Evolutionary conservation across 1,284 basidiomycete species (phyloP), one percentile per base, ranked within the genome.

Genomic region (Malassezia sp.): DNA sequence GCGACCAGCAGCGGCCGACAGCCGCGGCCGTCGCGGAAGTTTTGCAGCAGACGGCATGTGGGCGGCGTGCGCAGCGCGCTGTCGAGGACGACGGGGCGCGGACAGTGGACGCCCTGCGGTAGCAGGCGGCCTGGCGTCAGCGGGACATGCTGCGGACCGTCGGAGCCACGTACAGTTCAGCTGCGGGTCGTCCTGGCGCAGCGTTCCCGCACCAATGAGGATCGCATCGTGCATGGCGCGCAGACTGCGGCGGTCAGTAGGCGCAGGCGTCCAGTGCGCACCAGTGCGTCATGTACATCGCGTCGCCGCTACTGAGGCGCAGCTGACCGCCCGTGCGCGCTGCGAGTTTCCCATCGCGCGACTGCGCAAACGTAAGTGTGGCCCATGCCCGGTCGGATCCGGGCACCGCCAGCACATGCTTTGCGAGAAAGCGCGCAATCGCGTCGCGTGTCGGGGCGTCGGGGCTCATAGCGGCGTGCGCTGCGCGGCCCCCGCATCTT

Each of bases 241-340:
- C 11, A 72, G 43, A 8, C 70, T 70, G 44, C n/a, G n/a, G n/a
- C n/a, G 10, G 14, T 24, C 2, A 41, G 18, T 20, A 2, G 59
- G 22, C n/a, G 12, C 17, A 49, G 9, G 22, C 1, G 9, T n/a
- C n/a, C n/a, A n/a, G n/a, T n/a, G 40, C 74, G 36, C 30, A 88
- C 89, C 83, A 84, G 70, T 96, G 90, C 9, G 90, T 95, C 84
- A 96, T 87, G 31, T 79, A 59, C 82, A 91, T 84, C 67, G 84
- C 89, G 64, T 90, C 84, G 28, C 76, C 73, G 2, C 90, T 84
- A 58, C 85, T 89, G 40, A 96, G 74, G 17, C 78, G 76, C 26
- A 96, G 77, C 70, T 87, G 85, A 56, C 75, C 74, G 3, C 85
- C 81, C 8, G 75, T 74, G 4, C 72, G 70, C 0, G 85, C 88